phyloP scores from a whole-genome alignment of 2,329 filamentous ascomycete species.

The Penicillium sp. region DNA sequence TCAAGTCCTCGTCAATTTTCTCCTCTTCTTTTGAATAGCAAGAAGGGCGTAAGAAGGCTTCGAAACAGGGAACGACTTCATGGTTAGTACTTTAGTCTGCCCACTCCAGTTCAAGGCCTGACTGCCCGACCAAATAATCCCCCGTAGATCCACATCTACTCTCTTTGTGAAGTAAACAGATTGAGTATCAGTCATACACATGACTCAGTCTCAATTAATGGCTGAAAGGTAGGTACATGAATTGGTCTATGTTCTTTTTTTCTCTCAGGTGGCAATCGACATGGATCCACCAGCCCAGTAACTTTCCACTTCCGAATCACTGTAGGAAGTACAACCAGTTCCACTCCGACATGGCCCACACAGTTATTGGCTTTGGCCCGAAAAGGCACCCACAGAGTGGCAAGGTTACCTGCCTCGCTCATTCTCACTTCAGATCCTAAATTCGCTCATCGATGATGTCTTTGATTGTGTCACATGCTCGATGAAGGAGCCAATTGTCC shows the following conservation, averaged over 20 bases:
- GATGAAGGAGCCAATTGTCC: slow-evolving; percentile 39
- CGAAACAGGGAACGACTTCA: too few species aligned
- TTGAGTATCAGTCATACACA: too few species aligned
- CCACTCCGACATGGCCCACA: slow-evolving; percentile 43
- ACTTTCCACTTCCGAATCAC: slow-evolving; percentile 41
- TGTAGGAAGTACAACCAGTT: slow-evolving; percentile 41
- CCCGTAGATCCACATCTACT: too few species aligned
- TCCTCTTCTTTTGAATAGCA: background rate
- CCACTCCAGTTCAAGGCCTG: too few species aligned
- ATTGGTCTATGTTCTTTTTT: slow-evolving; percentile 28
- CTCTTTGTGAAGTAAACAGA: too few species aligned
- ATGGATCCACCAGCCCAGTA: slow-evolving; percentile 42
- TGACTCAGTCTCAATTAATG: too few species aligned
- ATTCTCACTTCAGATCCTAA: slow-evolving; percentile 41
- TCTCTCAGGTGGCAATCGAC: slow-evolving; percentile 36
- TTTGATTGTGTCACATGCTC: slow-evolving; percentile 35
- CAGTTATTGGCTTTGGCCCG: slow-evolving; percentile 40
- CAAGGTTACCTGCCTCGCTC: slow-evolving; percentile 34
- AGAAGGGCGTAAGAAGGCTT: too few species aligned
- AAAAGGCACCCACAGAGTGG: slow-evolving; percentile 42
- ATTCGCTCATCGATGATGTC: slow-evolving; percentile 42
- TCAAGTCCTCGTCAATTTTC: slow-evolving; percentile 5
- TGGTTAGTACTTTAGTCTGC: too few species aligned
- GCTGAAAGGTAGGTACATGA: background rate
- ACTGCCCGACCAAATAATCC: too few species aligned